Percentiles rank a stretch among this genome's conserved stretches.
These are phyloP conservation scores for Vitis vinifera DNA, from an alignment of 164 flowering plant genomes.

Conservation along the genomic window DNA sequence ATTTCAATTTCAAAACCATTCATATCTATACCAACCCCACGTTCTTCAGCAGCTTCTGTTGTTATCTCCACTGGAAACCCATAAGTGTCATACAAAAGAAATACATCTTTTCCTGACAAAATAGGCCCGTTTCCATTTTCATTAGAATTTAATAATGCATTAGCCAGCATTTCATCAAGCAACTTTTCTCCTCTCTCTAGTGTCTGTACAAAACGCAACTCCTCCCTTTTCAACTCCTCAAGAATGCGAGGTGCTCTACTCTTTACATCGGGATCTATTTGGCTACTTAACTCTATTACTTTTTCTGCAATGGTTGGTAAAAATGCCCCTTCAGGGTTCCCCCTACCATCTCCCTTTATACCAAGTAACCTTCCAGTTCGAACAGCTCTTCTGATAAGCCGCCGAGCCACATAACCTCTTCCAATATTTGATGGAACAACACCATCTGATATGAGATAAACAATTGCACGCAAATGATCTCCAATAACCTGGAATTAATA, in stretches of 20 bases:
- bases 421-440: conserved; percentile 95
- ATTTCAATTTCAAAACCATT: conserved; percentile 71
- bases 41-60: conserved; percentile 78
- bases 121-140: conserved; percentile 45
- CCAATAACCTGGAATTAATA: conserved; percentile 65
- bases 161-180: conserved; percentile 71
- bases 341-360: conserved; percentile 65
- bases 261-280: conserved; percentile 72
- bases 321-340: conserved; percentile 70
- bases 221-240: conserved; percentile 89
- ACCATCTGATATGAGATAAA: conserved; percentile 93
- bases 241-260: conserved; percentile 52
- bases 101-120: conserved; percentile 87
- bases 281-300: conserved; percentile 69
- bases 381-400: conserved; percentile 87
- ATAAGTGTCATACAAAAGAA: conserved; percentile 84
- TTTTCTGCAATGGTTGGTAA: conserved; percentile 71
- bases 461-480: conserved; percentile 91
- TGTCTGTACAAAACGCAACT: conserved; percentile 81
- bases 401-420: conserved; percentile 89
- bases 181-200: conserved; percentile 92
- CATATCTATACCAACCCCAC: conserved; percentile 76
- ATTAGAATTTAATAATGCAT: conserved; percentile 47
- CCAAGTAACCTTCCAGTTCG: conserved; percentile 89
- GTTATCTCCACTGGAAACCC: conserved; percentile 97